Base-by-base conservation (phyloP, 1,139 yeast species). In the Scheffersomyces segobiensis region DNA sequence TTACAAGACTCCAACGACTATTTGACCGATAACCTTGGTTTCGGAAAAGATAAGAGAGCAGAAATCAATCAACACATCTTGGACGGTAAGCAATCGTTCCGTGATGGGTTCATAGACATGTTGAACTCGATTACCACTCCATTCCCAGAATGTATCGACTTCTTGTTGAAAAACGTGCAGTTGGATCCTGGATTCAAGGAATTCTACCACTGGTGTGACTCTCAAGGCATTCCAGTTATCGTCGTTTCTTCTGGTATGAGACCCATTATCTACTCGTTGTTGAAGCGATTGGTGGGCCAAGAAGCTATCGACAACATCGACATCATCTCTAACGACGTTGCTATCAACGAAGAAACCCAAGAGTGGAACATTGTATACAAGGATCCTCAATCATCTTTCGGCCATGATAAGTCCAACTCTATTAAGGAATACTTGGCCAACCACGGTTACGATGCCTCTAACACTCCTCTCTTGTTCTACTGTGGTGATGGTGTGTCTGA, bases 401-500 rank as follows among this genome's bases (percentile, higher is more conserved):
- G 99, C 56, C 99, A 95, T 72, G 98, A 95, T 76, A 95, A 95
- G 78, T 87, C 97, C 53, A 82, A 85, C 57, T 89, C 96, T 47
- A 93, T 93, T 66, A 82, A 84, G 60, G 90, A 91, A 52, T 90
- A 85, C 69, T 84, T 81, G 73, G 65, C 71, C 61, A 62, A 77
- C 72, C 71, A 83, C 80, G 65, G 77, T 68, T 70, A 75, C 77
- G 58, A 69, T 51, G 63, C 69, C 19, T 56, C 63, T 10, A 61
- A 62, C 46, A 57, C 63, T 10, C 60, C 69, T 18, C 56, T 61
- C 52, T 80, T 93, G 66, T 91, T 93, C 72, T 95, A 95, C 79
- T 91, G 97, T 70, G 99, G 99, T 58, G 99, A 95, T 71, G 99
- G 99, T 60, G 98, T 95, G 39, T 88, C 96, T 57, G 99, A 95